Conservation (phyloP, 2,329 filamentous ascomycete species). For the Trichoderma aggressivum region DNA sequence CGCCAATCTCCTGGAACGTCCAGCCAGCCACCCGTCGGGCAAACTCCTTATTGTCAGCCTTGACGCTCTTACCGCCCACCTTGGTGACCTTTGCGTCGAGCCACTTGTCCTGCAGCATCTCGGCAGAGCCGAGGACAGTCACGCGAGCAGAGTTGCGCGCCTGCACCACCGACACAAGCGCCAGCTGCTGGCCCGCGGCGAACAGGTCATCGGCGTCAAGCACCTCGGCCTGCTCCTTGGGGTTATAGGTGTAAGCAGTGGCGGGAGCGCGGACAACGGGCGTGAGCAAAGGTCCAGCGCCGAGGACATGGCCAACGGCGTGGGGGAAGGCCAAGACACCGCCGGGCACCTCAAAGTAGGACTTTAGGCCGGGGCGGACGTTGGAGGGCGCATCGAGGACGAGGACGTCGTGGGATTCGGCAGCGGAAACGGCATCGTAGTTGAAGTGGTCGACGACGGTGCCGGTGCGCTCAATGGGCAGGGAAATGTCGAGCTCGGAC, state of each 20-base stretch:
- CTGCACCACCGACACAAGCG: slow-evolving; percentile 81
- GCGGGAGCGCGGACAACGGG: slow-evolving; percentile 78
- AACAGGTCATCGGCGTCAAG: slow-evolving; percentile 74
- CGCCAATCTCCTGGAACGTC: slow-evolving; percentile 92
- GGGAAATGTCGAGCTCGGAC: slow-evolving; percentile 80
- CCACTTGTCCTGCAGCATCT: slow-evolving; percentile 86
- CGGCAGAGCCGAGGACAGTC: slow-evolving; percentile 77
- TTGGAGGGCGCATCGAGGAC: slow-evolving; percentile 67
- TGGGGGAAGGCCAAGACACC: slow-evolving; percentile 75
- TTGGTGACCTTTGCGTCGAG: slow-evolving; percentile 76
- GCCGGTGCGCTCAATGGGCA: slow-evolving; percentile 81
- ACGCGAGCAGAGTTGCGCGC: slow-evolving; percentile 91
- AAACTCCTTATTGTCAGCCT: slow-evolving; percentile 79
- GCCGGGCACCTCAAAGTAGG: slow-evolving; percentile 63
- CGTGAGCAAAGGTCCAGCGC: slow-evolving; percentile 70
- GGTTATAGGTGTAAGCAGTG: slow-evolving; percentile 91
- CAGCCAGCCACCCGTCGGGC: slow-evolving; percentile 83
- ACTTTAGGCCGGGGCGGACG: slow-evolving; percentile 65
- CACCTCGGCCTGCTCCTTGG: slow-evolving; percentile 72
- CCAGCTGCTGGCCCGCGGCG: slow-evolving; percentile 77
- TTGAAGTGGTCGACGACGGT: slow-evolving; percentile 94
- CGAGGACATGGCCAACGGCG: slow-evolving; percentile 76
- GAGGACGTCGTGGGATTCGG: slow-evolving; percentile 85
- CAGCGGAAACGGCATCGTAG: slow-evolving; percentile 73
- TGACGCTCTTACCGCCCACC: slow-evolving; percentile 48